Percentiles rank a stretch among this genome's conserved stretches.
Conservation (phyloP, 2,329 filamentous ascomycete genomes). For the Xylaria sp. region DNA sequence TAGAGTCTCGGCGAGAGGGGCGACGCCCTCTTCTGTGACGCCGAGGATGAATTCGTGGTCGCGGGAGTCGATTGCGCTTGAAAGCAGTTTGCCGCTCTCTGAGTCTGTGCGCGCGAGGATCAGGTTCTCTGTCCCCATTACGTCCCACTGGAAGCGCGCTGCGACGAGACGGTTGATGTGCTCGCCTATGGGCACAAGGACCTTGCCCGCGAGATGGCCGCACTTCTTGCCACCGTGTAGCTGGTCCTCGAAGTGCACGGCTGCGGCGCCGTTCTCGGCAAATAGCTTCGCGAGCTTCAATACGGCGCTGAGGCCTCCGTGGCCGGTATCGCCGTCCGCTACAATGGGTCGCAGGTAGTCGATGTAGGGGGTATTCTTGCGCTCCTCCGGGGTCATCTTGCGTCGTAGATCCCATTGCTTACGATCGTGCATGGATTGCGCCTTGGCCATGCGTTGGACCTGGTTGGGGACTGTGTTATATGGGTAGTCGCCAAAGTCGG, state of each 20-base stretch:
- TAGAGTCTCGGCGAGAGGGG: conserved; percentile 86
- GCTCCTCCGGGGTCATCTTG: conserved; percentile 78
- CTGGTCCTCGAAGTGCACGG: conserved; percentile 97
- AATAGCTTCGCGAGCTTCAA: conserved; percentile 97
- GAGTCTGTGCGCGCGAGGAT: conserved; percentile 96
- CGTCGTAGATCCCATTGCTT: conserved; percentile 91
- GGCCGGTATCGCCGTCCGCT: conserved; percentile 95
- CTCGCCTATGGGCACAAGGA: conserved; percentile 90
- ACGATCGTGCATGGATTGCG: conserved; percentile 95
- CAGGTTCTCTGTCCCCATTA: conserved; percentile 96
- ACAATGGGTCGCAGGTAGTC: conserved; percentile 96
- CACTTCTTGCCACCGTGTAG: conserved; percentile 98
- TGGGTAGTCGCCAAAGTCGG: conserved; percentile 98
- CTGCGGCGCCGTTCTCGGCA: conserved; percentile 94
- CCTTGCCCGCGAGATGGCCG: conserved; percentile 94
- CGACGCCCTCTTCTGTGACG: conserved; percentile 75
- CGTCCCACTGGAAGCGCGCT: conserved; percentile 95
- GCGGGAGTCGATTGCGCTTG: conserved; percentile 88
- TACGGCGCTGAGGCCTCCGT: conserved; percentile 91
- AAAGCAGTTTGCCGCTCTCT: conserved; percentile 90
- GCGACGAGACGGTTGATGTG: conserved; percentile 96
- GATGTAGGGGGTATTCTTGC: conserved; percentile 79
- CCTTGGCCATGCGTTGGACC: conserved; percentile 94
- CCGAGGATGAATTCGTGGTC: conserved; percentile 98
- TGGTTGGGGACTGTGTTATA: conserved; percentile 99